Evolutionary conservation across 495 filamentous ascomycete genomes (phyloP).

Genomic region (Trichocladium uniseriatum): DNA sequence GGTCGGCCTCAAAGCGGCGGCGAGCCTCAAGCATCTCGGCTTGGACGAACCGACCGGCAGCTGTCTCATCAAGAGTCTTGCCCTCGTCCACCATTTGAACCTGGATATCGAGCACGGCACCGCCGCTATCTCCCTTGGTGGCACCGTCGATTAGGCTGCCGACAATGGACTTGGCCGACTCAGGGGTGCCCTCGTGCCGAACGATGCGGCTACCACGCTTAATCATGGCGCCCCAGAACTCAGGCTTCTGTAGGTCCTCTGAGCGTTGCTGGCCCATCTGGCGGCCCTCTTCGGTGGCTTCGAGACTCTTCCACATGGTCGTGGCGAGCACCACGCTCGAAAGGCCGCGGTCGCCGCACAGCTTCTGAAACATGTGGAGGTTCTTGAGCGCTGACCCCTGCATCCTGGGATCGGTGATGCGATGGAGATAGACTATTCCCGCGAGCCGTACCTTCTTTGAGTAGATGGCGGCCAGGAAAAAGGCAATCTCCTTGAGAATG

Average conservation of each 20-base stretch:
- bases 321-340: neutral
- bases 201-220: no score
- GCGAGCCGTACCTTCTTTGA: constrained; percentile 1
- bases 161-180: no score
- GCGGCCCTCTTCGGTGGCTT: no score
- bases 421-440: constrained; percentile 14
- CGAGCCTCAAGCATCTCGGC: no score
- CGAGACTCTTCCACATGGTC: neutral
- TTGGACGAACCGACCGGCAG: neutral
- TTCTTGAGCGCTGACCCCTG: constrained; percentile 13
- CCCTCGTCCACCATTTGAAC: neutral
- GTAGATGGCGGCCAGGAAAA: constrained; percentile 15
- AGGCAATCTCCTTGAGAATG: constrained; percentile 18
- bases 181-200: no score
- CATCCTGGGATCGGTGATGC: constrained; percentile 31
- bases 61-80: neutral
- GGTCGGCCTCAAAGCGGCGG: neutral
- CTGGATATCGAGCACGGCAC: neutral
- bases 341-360: constrained; percentile 12
- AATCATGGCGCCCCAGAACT: no score
- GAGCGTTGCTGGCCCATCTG: no score
- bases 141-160: no score
- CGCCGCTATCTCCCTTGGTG: no score
- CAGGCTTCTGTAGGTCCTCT: no score
- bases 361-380: constrained; percentile 25